These are phyloP conservation scores for Fusarium tuaranense DNA, from an alignment of 2,329 filamentous ascomycete species.

Conservation along the genomic window DNA sequence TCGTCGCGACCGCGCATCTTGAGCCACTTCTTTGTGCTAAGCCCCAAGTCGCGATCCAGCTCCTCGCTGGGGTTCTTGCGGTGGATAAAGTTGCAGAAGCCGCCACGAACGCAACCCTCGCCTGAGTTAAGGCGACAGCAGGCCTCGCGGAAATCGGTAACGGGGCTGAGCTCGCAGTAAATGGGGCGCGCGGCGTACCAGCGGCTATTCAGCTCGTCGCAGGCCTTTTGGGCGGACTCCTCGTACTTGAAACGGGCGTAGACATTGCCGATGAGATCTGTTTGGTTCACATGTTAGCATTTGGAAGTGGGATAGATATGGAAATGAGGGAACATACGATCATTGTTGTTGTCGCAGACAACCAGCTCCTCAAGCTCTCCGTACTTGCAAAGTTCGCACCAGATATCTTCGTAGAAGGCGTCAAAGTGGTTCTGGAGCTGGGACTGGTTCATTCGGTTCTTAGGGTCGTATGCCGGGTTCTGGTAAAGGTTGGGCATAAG, in stretches of 20 bases:
- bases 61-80: slow-evolving; percentile 93
- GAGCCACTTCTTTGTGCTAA: slow-evolving; percentile 97
- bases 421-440: slow-evolving; percentile 99
- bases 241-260: slow-evolving; percentile 99
- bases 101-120: slow-evolving; percentile 94
- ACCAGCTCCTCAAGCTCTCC: slow-evolving; percentile 98
- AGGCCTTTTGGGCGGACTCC: slow-evolving; percentile 92
- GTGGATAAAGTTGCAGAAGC: slow-evolving; percentile 99
- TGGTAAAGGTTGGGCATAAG: slow-evolving; percentile 99
- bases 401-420: slow-evolving; percentile 99
- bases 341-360: slow-evolving; percentile 99
- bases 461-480: slow-evolving; percentile 96
- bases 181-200: slow-evolving; percentile 98
- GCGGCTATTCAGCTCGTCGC: slow-evolving; percentile 91
- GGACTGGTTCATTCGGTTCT: slow-evolving; percentile 94
- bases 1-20: slow-evolving; percentile 85
- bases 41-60: slow-evolving; percentile 86
- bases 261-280: slow-evolving; percentile 97
- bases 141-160: slow-evolving; percentile 97
- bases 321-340: slow-evolving; percentile 70
- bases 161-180: slow-evolving; percentile 96
- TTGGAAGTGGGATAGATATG: background rate
- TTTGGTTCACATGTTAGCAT: slow-evolving; percentile 38
- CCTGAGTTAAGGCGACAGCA: slow-evolving; percentile 95
- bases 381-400: slow-evolving; percentile 99